Base-by-base conservation (phyloP, 495 filamentous ascomycete species). In the Aspergillus panamensis region DNA sequence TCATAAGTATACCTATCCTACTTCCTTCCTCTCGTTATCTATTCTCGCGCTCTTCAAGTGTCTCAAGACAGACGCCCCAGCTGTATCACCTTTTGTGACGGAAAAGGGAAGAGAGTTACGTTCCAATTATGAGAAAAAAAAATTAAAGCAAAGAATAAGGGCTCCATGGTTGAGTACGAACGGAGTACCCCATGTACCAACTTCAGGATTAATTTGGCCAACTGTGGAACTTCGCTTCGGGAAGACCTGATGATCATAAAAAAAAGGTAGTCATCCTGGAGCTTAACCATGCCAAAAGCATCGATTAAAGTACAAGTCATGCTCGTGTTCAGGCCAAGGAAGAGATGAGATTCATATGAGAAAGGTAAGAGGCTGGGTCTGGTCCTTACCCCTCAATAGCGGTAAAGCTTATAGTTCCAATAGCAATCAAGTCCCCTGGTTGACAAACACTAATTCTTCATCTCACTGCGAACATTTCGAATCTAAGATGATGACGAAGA, bases 351-450 rank as follows among this genome's bases (percentile, higher is more conserved):
- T 14, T 16, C 13, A 44, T 17, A 12, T 8, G 7, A 25, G 25
- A 25, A 25, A 25, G 2, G 2, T 25, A 25, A 25, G 25, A 25
- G 25, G 25, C 25, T 25, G 2, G 25, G 25, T 25, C 25, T 25
- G 25, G 25, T n/a, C 35, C 14, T 6, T 51, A 57, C 47, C 45
- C 55, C 45, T 50, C 47, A 51, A 33, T 54, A 47, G 52, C 52
- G 52, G 47, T 57, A 57, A 57, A 57, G 55, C 55, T 51, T 50
- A 47, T 47, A 49, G n/a, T 54, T 43, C 9, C 42, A 10, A 45
- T 19, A 1, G 9, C 42, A 45, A 45, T 8, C 3, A 49, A 31
- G 13, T 49, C 31, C n/a, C 42, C 42, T 21, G 16, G 42, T 10
- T 10, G 19, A 45, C 20, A 10, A 45, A 20, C 16, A n/a, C n/a